Percentiles rank a stretch among this genome's conserved stretches.
Evolutionary conservation across 192 early-diverging fungal species (phyloP).

Genomic region (Coemansia aciculifera): DNA sequence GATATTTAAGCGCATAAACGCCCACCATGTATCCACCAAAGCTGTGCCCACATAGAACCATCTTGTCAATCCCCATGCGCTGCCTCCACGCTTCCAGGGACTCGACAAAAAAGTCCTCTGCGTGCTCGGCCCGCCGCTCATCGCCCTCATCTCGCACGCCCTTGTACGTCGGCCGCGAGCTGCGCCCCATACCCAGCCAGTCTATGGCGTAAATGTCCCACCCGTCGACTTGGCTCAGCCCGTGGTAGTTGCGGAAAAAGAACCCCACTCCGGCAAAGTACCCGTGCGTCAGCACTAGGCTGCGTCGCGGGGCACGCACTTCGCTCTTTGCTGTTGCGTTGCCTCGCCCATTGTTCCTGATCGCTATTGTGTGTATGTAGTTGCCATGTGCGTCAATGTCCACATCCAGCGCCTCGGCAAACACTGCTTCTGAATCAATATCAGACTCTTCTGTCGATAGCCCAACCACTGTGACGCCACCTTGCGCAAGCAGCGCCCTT

Average conservation of each 20-base stretch:
- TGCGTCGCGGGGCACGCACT: slow-evolving; percentile 14
- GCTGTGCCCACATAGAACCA: slow-evolving; percentile 83
- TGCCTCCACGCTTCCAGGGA: slow-evolving; percentile 89
- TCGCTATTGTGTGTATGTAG: slow-evolving; percentile 54
- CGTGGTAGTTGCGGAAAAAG: slow-evolving; percentile 54
- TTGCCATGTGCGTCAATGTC: slow-evolving; percentile 39
- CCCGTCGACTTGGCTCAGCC: slow-evolving; percentile 38
- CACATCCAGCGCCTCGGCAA: slow-evolving; percentile 42
- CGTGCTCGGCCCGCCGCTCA: slow-evolving; percentile 55
- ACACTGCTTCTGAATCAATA: neutral
- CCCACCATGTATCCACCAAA: slow-evolving; percentile 87
- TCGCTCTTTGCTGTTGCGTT: neutral
- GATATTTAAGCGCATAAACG: slow-evolving; percentile 85
- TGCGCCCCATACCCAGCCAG: slow-evolving; percentile 94
- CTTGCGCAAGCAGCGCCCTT: slow-evolving; percentile 29
- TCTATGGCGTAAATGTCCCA: slow-evolving; percentile 61
- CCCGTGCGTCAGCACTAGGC: slow-evolving; percentile 55
- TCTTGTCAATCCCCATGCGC: slow-evolving; percentile 73
- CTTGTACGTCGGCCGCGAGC: slow-evolving; percentile 71
- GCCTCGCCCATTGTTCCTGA: slow-evolving; percentile 13
- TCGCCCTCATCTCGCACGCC: slow-evolving; percentile 47
- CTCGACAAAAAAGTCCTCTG: slow-evolving; percentile 87
- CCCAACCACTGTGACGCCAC: slow-evolving; percentile 23
- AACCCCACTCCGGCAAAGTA: slow-evolving; percentile 56
- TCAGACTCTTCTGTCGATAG: neutral